Base-by-base conservation (phyloP, 148 eudicot species). In the Polygonum aviculare region DNA sequence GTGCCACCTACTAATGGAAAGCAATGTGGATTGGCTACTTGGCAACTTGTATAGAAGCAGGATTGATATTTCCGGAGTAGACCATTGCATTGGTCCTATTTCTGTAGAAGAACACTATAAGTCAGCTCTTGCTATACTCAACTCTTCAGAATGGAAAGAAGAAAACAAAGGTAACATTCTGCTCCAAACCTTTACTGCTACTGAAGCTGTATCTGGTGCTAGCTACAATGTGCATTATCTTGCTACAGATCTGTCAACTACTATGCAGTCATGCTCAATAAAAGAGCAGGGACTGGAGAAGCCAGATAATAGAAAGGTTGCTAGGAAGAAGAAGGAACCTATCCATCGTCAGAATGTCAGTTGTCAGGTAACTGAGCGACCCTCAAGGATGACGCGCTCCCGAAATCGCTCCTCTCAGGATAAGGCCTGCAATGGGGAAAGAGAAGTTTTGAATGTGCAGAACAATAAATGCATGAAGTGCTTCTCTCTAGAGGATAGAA, bases 391-490 rank as follows among this genome's bases (percentile, higher is more conserved):
- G 60, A 93, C 96, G 76, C 86, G 92, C 74, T 89, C 97, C 11
- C 84, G 77, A 76, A 79, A 74, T 77, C 82, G 65, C 41, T 49
- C 87, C 83, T 69, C 75, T 79, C 83, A 71, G 77, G 79, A 52
- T 45, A 91, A 81, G 26, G 75, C 47, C 69, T 75, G 10, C 83
- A 52, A 40, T 35, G 21, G 54, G 51, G 51, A 79, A 76, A 75
- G 78, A 65, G 81, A 75, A 71, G 49, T 77, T n/a, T 18, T 77
- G 31, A 75, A 77, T 41, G 76, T 83, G 77, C 88, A 83, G 76
- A 78, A 79, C 77, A 82, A 83, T 62, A 83, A 62, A 73, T 90
- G 98, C 78, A 87, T 82, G 87, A 83, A 92, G 62, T 92, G 96
- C 83, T 85, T 84, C 75, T 84, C 78, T 47, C 65, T 45, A 59